Conservation (phyloP, 352 stramenopile species). For the Thraustochytrium sp. region DNA sequence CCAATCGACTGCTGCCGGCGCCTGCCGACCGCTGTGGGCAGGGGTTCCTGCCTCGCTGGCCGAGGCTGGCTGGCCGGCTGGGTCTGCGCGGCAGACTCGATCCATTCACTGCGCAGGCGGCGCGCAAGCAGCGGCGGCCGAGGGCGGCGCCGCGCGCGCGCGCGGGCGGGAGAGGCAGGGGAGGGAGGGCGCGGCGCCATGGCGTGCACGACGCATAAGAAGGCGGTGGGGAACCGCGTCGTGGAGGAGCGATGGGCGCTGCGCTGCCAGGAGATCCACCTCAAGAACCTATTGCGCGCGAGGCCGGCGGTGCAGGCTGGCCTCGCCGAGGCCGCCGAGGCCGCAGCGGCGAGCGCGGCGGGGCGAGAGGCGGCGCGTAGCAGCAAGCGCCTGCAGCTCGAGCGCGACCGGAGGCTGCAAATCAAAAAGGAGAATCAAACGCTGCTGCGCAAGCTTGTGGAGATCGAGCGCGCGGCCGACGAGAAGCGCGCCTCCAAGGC, state of each 20-base stretch:
- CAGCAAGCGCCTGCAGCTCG: not conserved
- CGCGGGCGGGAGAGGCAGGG: too few species aligned
- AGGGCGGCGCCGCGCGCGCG: too few species aligned
- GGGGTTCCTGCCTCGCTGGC: too few species aligned
- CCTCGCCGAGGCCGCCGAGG: not conserved
- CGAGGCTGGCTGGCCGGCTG: too few species aligned
- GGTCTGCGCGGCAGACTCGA: too few species aligned
- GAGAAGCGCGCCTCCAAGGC: not conserved
- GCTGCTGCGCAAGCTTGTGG: conserved; percentile 10
- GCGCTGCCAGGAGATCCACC: conserved; percentile 15
- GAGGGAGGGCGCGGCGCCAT: not conserved
- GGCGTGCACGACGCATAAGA: not conserved
- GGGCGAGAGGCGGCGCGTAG: not conserved
- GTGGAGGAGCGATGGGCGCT: conserved; percentile 5
- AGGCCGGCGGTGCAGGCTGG: not conserved
- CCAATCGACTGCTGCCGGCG: too few species aligned
- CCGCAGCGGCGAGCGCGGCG: not conserved
- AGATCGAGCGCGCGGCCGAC: not conserved
- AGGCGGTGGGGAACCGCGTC: not conserved
- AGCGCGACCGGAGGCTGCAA: not conserved
- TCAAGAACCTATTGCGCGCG: not conserved
- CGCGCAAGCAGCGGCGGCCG: too few species aligned
- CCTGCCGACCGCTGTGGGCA: too few species aligned
- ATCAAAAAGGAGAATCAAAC: not conserved
- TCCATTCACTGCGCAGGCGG: too few species aligned